Evolutionary conservation across 108 stramenopile species (phyloP).

Genomic region (Nitzschia sp.): DNA sequence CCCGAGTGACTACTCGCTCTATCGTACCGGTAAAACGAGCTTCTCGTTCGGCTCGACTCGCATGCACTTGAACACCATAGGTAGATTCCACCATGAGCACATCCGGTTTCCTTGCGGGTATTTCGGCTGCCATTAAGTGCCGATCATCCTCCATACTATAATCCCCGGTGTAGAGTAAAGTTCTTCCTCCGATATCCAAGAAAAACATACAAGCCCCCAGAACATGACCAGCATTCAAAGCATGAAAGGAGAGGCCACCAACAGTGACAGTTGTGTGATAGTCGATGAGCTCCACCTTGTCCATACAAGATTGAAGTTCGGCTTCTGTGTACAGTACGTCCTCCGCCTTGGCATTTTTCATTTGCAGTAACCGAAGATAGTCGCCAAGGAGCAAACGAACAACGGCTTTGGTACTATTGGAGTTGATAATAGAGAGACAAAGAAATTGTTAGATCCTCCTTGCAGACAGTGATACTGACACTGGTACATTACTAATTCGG

Average conservation of each 20-base stretch:
- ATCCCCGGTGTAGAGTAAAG: conserved; percentile 97
- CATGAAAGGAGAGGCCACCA: conserved; percentile 91
- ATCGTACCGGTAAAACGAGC: conserved; percentile 91
- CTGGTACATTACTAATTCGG: too few relatives aligned
- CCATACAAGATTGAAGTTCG: conserved; percentile 89
- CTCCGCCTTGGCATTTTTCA: conserved; percentile 65
- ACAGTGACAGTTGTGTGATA: conserved; percentile 92
- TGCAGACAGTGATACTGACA: too few relatives aligned
- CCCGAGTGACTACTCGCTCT: conserved; percentile 83
- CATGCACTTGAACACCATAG: conserved; percentile 96
- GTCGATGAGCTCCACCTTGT: conserved; percentile 95
- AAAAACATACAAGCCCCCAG: conserved; percentile 98
- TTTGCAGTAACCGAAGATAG: conserved; percentile 83
- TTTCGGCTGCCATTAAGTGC: conserved; percentile 96
- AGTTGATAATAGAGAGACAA: too few relatives aligned
- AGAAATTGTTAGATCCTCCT: too few relatives aligned
- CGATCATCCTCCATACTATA: conserved; percentile 97
- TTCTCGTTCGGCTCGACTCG: conserved; percentile 90
- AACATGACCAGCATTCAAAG: conserved; percentile 98
- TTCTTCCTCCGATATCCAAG: conserved; percentile 93
- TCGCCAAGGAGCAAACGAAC: conserved; percentile 91
- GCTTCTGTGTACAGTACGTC: conserved; percentile 92
- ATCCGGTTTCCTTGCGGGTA: conserved; percentile 89
- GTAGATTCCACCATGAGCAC: conserved; percentile 96
- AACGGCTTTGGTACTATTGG: conserved; percentile 98